Percentiles rank a stretch among this genome's conserved stretches.
These are phyloP conservation scores for Rhizopus stolonifer DNA, from an alignment of 371 early-diverging fungal species.

Conservation along the genomic window DNA sequence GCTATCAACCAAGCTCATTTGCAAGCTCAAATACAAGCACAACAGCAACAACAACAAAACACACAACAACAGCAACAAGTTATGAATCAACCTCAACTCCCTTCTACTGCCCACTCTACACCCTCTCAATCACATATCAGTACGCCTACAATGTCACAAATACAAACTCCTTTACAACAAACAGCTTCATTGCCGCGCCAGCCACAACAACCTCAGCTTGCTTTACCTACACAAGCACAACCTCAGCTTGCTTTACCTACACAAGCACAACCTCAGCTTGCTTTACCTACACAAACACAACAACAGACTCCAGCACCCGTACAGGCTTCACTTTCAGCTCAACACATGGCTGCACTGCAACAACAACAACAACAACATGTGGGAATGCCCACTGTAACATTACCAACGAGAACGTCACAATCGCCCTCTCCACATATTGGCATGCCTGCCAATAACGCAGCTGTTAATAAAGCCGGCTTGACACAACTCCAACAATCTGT, in stretches of 20 bases:
- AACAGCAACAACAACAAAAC: constrained; percentile 18
- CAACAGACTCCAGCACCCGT: constrained; percentile 33
- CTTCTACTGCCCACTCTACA: constrained; percentile 36
- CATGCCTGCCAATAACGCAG: background rate
- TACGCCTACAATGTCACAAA: constrained; percentile 29
- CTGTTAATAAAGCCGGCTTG: constrained; percentile 8
- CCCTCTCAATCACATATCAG: constrained; percentile 40
- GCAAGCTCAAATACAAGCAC: constrained; percentile 17
- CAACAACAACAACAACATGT: constrained; percentile 12
- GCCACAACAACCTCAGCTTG: constrained; percentile 4
- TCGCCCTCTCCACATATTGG: constrained; percentile 23
- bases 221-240: background rate
- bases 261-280: background rate
- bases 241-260: background rate
- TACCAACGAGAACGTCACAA: constrained; percentile 15
- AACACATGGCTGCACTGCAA: constrained; percentile 21
- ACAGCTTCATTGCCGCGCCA: constrained; percentile 24
- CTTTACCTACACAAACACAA: background rate
- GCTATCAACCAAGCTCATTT: constrained; percentile 20
- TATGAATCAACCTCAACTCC: constrained; percentile 33
- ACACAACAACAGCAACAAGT: constrained; percentile 21
- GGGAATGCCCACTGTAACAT: constrained; percentile 18
- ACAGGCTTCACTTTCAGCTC: constrained; percentile 26
- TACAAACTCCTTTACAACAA: constrained; percentile 24
- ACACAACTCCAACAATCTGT: constrained; percentile 24